Percentiles rank a stretch among this genome's conserved stretches.
These are phyloP conservation scores for Flaveria floridana DNA, from an alignment of 140 eudicot species.

Conservation along the genomic window DNA sequence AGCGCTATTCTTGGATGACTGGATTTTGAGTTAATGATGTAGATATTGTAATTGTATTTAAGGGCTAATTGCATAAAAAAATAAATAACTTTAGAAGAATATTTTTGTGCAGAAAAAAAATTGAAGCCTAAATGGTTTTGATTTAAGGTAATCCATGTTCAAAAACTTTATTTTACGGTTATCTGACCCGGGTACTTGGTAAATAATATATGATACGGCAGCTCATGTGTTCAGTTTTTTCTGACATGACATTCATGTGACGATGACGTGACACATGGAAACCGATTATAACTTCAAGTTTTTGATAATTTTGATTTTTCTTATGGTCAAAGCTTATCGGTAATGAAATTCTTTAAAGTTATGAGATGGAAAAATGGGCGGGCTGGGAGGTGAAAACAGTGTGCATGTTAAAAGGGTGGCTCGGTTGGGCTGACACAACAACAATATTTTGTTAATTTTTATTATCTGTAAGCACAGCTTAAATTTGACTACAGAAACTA, in stretches of 20 bases:
- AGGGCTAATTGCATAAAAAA: not conserved
- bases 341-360: too few species aligned
- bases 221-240: too few species aligned
- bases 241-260: not conserved
- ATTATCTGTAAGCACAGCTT: not conserved
- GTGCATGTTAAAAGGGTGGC: not conserved
- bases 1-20: not conserved
- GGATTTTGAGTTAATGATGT: not conserved
- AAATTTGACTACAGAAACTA: not conserved
- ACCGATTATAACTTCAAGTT: not conserved
- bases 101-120: not conserved
- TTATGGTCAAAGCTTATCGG: not conserved
- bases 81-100: not conserved
- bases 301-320: not conserved
- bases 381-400: not conserved
- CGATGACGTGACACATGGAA: too few species aligned
- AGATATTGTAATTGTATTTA: not conserved
- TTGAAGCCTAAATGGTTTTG: not conserved
- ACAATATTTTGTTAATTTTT: not conserved
- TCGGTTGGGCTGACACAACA: not conserved
- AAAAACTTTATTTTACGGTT: not conserved
- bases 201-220: too few species aligned
- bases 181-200: not conserved
- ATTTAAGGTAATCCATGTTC: not conserved
- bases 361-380: not conserved